Base-by-base conservation (phyloP, 1,284 basidiomycete species). In the Termitomyces sp. region DNA sequence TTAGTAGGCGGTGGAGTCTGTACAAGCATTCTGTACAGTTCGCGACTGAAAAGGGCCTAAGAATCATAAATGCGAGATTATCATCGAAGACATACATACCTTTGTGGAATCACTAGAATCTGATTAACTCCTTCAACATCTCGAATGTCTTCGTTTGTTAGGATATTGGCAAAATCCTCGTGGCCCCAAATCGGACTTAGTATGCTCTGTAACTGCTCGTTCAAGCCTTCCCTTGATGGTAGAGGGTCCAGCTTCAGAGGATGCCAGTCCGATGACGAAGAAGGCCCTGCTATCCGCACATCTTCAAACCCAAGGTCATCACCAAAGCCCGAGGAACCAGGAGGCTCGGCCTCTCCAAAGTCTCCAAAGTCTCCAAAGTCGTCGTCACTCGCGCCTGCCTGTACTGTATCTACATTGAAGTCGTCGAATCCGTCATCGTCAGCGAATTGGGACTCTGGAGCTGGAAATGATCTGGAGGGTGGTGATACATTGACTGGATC, bases 311-410 rank as follows among this genome's bases (percentile, higher is more conserved):
- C 66, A n/a, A 62, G 64, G 16, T 71, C 68, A 48, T 74, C 75
- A 18, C 67, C 73, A 62, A 83, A 72, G 2, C 61, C 62, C 24
- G 62, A 56, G 37, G 71, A 57, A 16, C 64, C 62, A 7, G 66
- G 67, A 53, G 65, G 72, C 50, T 77, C 77, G 13, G 75, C 81
- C 57, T 91, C 91, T 51, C 81, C 89, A 67, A 91, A 91, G 61
- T 91, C 89, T 14, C 88, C 91, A 73, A 94, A 94, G 63, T 93
- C 90, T 46, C 84, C 89, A 67, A 88, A 90, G 54, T 88, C 88
- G 63, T 88, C 88, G 41, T 83, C 84, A 7, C 72, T 77, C 7
- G 63, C 72, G 9, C 70, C 71, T 37, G 68, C 68, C 1, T 69
- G 65, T 24, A 72, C 68, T 5, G 70, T 66, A 59, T 77, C 74